phyloP scores from a whole-genome alignment of 495 filamentous ascomycete genomes.

The Aspergillus leporis region DNA sequence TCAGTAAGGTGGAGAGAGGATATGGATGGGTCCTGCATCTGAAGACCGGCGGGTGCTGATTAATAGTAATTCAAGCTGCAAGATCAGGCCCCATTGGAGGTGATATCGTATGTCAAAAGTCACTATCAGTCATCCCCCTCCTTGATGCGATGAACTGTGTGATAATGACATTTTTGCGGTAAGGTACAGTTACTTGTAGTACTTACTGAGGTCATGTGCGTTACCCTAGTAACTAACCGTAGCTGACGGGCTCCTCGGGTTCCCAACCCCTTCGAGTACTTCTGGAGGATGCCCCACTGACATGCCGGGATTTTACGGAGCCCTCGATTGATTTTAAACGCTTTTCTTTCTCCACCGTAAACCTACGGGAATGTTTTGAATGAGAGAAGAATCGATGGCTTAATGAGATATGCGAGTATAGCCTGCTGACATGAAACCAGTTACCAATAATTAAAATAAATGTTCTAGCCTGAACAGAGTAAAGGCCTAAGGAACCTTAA shows the following conservation, averaged over 20 bases:
- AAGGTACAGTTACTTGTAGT: neutral
- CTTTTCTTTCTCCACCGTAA: neutral
- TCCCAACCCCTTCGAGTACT: neutral
- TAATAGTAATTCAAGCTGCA: too few species aligned
- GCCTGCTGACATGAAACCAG: neutral
- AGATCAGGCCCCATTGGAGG: too few species aligned
- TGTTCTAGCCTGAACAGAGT: neutral
- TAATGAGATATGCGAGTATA: neutral
- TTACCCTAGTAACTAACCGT: conserved; percentile 27
- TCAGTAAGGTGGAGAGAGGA: neutral
- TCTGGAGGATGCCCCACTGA: conserved; percentile 13
- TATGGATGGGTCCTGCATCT: conserved; percentile 13
- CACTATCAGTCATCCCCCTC: neutral
- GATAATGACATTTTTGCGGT: neutral
- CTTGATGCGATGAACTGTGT: neutral
- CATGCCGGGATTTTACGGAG: conserved; percentile 20
- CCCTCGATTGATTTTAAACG: neutral
- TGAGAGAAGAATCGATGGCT: neutral
- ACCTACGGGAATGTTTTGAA: neutral
- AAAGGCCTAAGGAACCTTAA: conserved; percentile 1
- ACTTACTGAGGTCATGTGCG: conserved; percentile 16
- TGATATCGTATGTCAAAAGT: neutral
- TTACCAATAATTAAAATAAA: neutral
- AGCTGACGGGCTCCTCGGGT: conserved; percentile 10
- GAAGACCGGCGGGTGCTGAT: conserved; percentile 4